Conservation (phyloP, 495 filamentous ascomycete genomes). For the Xylaria bambusicola region DNA sequence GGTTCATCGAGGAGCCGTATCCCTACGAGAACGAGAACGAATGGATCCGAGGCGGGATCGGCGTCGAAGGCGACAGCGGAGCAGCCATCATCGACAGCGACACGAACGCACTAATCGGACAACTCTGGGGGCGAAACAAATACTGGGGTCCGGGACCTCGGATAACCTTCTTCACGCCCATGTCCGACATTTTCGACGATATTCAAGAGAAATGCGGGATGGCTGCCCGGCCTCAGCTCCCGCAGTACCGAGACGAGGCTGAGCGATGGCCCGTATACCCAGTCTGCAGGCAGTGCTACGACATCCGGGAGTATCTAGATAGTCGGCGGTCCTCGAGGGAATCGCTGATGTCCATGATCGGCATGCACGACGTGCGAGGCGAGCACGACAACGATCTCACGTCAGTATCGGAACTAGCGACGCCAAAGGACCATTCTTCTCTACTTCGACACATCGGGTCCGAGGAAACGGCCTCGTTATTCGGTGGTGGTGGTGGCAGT, state of each 20-base stretch:
- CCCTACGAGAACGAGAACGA: conserved; percentile 32
- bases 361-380: conserved; percentile 22
- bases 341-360: conserved; percentile 36
- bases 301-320: conserved; percentile 31
- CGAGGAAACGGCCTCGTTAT: conserved; percentile 25
- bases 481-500: conserved; percentile 19
- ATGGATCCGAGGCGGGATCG: conserved; percentile 40
- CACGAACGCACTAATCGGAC: conserved; percentile 33
- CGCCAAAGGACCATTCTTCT: conserved; percentile 30
- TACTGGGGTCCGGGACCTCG: conserved; percentile 33
- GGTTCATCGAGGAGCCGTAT: conserved; percentile 35
- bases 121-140: conserved; percentile 38
- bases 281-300: conserved; percentile 30
- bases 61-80: conserved; percentile 39
- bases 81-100: conserved; percentile 36
- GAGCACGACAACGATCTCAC: conserved; percentile 35
- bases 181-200: conserved; percentile 36
- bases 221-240: conserved; percentile 29
- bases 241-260: conserved; percentile 30
- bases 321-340: conserved; percentile 31
- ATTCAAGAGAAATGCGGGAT: conserved; percentile 32
- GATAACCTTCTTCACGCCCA: conserved; percentile 36
- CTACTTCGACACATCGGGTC: conserved; percentile 25
- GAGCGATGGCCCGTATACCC: conserved; percentile 33
- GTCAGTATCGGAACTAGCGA: conserved; percentile 33